A percentile compares a stretch with the other conserved stretches of the same genome.
These are phyloP conservation scores for Rosellinia necatrix DNA, from an alignment of 2,329 filamentous ascomycete species.

Conservation along the genomic window DNA sequence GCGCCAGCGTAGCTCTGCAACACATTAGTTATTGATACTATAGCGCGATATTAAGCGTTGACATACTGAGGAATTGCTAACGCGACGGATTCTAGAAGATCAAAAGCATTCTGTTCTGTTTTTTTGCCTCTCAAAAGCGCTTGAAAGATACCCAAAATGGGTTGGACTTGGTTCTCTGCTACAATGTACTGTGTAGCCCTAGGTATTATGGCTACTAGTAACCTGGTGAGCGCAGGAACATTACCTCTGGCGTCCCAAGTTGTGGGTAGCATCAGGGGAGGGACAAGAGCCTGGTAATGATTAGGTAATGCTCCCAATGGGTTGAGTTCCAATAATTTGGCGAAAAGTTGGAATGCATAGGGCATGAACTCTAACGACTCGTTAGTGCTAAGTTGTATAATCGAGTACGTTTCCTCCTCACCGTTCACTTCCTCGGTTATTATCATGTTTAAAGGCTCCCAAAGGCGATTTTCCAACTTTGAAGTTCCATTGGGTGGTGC, in stretches of 20 bases:
- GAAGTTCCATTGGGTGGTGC: slow-evolving; percentile 67
- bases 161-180: slow-evolving; percentile 79
- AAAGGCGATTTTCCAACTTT: slow-evolving; percentile 79
- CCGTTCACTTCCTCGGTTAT: slow-evolving; percentile 81
- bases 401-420: slow-evolving; percentile 43
- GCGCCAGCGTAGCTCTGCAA: slow-evolving; percentile 65
- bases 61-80: slow-evolving; percentile 73
- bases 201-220: slow-evolving; percentile 83
- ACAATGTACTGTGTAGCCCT: slow-evolving; percentile 75
- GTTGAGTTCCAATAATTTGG: slow-evolving; percentile 86
- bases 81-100: slow-evolving; percentile 83
- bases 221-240: slow-evolving; percentile 84
- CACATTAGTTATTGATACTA: slow-evolving; percentile 11
- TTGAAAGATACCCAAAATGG: slow-evolving; percentile 94
- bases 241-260: slow-evolving; percentile 94
- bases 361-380: slow-evolving; percentile 78
- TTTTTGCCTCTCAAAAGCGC: slow-evolving; percentile 81
- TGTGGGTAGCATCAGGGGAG: slow-evolving; percentile 76
- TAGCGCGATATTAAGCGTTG: background rate
- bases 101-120: slow-evolving; percentile 85
- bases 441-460: slow-evolving; percentile 80
- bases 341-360: slow-evolving; percentile 94
- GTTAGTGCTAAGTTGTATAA: slow-evolving; percentile 39
- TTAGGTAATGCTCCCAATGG: slow-evolving; percentile 76
- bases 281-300: slow-evolving; percentile 79